Percentiles rank a stretch among this genome's conserved stretches.
Evolutionary conservation across 2,329 filamentous ascomycete species (phyloP).

Genomic region (Penicillium sclerotiorum): DNA sequence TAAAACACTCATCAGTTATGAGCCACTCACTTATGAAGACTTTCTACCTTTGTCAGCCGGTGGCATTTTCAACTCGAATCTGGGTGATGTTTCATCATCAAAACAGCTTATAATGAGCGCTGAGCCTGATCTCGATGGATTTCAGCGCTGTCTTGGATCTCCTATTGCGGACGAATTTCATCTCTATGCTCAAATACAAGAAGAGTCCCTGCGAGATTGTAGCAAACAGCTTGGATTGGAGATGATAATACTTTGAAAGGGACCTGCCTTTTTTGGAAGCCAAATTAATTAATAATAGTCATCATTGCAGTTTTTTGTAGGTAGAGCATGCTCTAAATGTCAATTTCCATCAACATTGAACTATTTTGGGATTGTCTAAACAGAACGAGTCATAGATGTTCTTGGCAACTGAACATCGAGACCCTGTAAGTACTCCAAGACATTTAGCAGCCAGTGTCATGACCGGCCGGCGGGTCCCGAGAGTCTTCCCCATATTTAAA

Average conservation of each 20-base stretch:
- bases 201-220: slow-evolving; percentile 27
- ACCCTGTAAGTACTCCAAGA: too few relatives aligned
- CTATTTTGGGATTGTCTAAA: too few relatives aligned
- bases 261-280: neutral
- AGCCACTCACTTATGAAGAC: slow-evolving; percentile 57
- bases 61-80: slow-evolving; percentile 55
- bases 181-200: slow-evolving; percentile 30
- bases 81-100: slow-evolving; percentile 27
- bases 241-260: slow-evolving; percentile 7
- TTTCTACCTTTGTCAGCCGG: slow-evolving; percentile 58
- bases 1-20: slow-evolving; percentile 35
- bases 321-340: too few relatives aligned
- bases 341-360: too few relatives aligned
- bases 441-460: too few relatives aligned
- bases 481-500: neutral
- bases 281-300: too few relatives aligned
- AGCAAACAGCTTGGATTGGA: slow-evolving; percentile 15
- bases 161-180: slow-evolving; percentile 29
- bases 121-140: slow-evolving; percentile 30
- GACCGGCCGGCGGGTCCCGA: too few relatives aligned
- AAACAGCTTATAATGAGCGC: slow-evolving; percentile 28
- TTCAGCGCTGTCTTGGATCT: slow-evolving; percentile 26
- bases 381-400: too few relatives aligned
- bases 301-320: too few relatives aligned
- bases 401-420: too few relatives aligned